Percentiles rank a stretch among this genome's conserved stretches.
Conservation (phyloP, 2,329 filamentous ascomycete species). For the Xylaria sp. region DNA sequence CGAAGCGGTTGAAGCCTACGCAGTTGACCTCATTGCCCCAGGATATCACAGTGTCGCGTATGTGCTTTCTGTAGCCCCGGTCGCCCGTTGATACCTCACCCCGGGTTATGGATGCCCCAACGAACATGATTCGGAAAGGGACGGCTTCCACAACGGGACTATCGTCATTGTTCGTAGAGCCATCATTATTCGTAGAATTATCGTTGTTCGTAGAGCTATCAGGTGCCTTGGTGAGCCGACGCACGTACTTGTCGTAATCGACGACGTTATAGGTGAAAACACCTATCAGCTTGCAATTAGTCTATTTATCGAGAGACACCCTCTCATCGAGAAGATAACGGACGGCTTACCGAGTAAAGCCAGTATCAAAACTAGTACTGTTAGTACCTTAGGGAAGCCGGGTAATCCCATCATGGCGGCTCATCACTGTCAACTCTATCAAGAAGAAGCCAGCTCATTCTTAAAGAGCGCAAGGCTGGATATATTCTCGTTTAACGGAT, state of each 20-base stretch:
- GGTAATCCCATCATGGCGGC: conserved; percentile 14
- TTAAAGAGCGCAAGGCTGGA: conserved; percentile 6
- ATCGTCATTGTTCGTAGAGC: neutral
- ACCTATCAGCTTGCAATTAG: conserved; percentile 21
- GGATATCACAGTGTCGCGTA: conserved; percentile 42
- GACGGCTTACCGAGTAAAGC: conserved; percentile 26
- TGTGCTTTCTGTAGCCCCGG: conserved; percentile 44
- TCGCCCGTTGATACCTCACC: conserved; percentile 41
- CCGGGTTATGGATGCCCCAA: conserved; percentile 43
- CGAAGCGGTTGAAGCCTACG: conserved; percentile 46
- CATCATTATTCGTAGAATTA: no score
- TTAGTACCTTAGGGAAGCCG: conserved; percentile 12
- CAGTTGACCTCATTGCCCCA: conserved; percentile 44
- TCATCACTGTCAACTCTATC: conserved; percentile 4
- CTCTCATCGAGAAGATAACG: neutral
- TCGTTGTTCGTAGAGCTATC: conserved; percentile 8
- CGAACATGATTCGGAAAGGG: conserved; percentile 43
- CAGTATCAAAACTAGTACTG: conserved; percentile 11
- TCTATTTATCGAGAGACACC: neutral
- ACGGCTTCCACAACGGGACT: conserved; percentile 35
- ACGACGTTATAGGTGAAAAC: conserved; percentile 37
- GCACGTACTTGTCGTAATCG: conserved; percentile 38
- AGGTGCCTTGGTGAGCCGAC: conserved; percentile 13
- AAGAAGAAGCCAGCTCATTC: neutral
- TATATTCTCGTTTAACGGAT: conserved; percentile 9